Conservation (phyloP, 306 rosid species). For the Fragaria nilgerrensis region DNA sequence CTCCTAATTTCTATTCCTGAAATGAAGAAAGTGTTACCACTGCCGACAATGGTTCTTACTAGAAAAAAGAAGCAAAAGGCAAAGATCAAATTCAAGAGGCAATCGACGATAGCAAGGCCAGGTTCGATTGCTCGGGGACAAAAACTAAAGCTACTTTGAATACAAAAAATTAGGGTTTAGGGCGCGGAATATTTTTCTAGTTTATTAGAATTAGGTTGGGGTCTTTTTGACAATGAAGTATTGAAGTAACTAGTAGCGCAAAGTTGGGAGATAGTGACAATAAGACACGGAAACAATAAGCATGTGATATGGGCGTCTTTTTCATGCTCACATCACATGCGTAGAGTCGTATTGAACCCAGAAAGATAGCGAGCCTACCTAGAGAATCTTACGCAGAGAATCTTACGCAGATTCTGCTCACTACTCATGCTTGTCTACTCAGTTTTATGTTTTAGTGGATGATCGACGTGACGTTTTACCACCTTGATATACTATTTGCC, state of each 20-base stretch:
- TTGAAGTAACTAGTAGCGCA: background rate
- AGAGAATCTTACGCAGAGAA: background rate
- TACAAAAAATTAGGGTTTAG: background rate
- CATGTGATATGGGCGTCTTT: conserved; percentile 53
- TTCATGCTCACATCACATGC: conserved; percentile 34
- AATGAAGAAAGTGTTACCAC: background rate
- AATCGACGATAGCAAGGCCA: background rate
- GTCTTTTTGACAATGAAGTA: background rate
- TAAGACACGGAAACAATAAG: background rate
- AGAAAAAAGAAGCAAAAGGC: background rate
- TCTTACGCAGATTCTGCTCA: background rate
- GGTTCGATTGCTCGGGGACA: background rate
- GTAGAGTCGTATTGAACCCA: background rate
- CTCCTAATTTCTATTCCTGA: background rate
- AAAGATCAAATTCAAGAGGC: background rate
- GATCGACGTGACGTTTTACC: background rate
- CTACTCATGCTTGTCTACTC: background rate
- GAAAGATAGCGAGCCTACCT: background rate
- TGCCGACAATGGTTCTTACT: background rate
- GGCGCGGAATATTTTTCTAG: background rate
- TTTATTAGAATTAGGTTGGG: background rate
- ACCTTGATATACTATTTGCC: background rate
- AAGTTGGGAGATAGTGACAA: conserved; percentile 28
- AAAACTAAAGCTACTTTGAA: background rate
- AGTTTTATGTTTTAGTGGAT: background rate